These are phyloP conservation scores for Penicillium waksmanii DNA, from an alignment of 495 filamentous ascomycete species.

Conservation along the genomic window DNA sequence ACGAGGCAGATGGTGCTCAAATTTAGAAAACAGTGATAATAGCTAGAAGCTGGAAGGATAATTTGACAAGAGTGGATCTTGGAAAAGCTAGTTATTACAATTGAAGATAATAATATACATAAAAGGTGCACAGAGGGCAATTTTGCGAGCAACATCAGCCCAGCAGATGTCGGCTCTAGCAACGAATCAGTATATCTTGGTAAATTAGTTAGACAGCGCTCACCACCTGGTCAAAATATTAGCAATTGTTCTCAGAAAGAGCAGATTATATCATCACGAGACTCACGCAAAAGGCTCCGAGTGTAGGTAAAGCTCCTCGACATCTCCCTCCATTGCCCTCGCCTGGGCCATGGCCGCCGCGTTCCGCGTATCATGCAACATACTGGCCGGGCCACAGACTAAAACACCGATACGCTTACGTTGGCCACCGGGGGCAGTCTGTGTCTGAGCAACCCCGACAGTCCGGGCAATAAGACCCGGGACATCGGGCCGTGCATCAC, in stretches of 20 bases:
- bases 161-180: slow-evolving; percentile 9
- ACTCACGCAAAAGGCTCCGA: slow-evolving; percentile 56
- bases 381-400: slow-evolving; percentile 54
- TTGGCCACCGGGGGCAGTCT: slow-evolving; percentile 14
- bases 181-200: background rate
- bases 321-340: slow-evolving; percentile 38
- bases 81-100: background rate
- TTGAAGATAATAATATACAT: background rate
- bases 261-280: background rate
- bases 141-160: slow-evolving; percentile 6
- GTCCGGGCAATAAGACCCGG: slow-evolving; percentile 33
- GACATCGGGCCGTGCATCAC: slow-evolving; percentile 43
- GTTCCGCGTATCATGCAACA: slow-evolving; percentile 54
- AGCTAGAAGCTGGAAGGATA: too few species aligned
- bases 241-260: background rate
- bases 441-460: slow-evolving; percentile 22
- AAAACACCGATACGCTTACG: slow-evolving; percentile 46
- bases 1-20: too few species aligned
- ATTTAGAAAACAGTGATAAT: too few species aligned
- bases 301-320: slow-evolving; percentile 57
- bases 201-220: background rate
- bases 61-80: too few species aligned
- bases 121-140: background rate
- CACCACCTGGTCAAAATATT: slow-evolving; percentile 5
- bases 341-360: slow-evolving; percentile 51